Conservation (phyloP, 2,329 filamentous ascomycete species). For the Pseudofabraea citricarpa region DNA sequence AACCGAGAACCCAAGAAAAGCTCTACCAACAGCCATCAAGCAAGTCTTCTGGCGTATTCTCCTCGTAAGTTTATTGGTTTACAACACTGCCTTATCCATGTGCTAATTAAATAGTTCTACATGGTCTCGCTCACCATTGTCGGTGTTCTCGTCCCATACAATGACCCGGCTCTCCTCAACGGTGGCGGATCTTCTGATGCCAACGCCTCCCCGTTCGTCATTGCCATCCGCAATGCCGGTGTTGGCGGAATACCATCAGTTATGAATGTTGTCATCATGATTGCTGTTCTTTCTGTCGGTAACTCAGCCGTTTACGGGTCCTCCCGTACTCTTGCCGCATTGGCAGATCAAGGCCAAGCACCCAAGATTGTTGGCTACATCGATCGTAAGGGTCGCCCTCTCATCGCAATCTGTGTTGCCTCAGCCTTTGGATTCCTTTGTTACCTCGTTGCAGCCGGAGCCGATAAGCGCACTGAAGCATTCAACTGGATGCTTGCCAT, state of each 20-base stretch:
- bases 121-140: conserved; percentile 34
- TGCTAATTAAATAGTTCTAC: conserved; percentile 33
- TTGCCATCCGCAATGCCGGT: conserved; percentile 40
- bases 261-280: conserved; percentile 48
- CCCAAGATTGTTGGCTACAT: conserved; percentile 1
- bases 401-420: conserved; percentile 48
- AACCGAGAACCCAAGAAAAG: conserved; percentile 47
- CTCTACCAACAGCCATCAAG: conserved; percentile 34
- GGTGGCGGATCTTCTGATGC: conserved; percentile 33
- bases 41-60: conserved; percentile 40
- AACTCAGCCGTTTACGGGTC: conserved; percentile 46
- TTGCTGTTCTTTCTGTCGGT: conserved; percentile 44
- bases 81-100: no score
- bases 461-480: conserved; percentile 35
- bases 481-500: conserved; percentile 64
- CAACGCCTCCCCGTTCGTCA: conserved; percentile 34
- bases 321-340: conserved; percentile 42
- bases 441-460: conserved; percentile 39
- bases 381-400: conserved; percentile 36
- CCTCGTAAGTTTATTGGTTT: conserved; percentile 18
- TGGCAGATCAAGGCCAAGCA: conserved; percentile 45
- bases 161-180: conserved; percentile 17
- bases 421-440: conserved; percentile 50
- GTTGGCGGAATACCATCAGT: conserved; percentile 41
- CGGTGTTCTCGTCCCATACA: conserved; percentile 32